These are phyloP conservation scores for Dryas octopetala DNA, from an alignment of 306 rosid species.

Conservation along the genomic window DNA sequence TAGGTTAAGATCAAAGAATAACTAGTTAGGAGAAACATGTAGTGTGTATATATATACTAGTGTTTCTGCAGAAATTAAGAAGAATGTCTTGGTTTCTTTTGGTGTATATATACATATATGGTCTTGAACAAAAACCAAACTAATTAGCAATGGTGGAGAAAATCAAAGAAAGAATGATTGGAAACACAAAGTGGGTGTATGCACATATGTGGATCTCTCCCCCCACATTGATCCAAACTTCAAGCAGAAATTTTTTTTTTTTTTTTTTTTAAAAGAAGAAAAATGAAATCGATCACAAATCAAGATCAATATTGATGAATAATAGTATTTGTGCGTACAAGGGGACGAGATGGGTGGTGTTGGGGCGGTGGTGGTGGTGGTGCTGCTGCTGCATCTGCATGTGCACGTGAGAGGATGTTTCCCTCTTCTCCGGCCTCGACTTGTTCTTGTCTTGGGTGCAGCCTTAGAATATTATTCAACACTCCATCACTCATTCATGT, in stretches of 20 bases:
- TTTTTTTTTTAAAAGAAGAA: no score
- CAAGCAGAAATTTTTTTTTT: no score
- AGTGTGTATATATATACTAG: no score
- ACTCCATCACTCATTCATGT: conserved; percentile 40
- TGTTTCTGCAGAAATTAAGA: background rate
- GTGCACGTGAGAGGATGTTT: conserved; percentile 50
- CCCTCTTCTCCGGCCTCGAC: conserved; percentile 31
- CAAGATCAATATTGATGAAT: no score
- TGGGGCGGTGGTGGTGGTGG: conserved; percentile 15
- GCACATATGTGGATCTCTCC: background rate
- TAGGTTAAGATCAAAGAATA: background rate
- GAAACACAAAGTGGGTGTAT: background rate
- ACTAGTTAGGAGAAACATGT: background rate
- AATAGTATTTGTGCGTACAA: conserved; percentile 25
- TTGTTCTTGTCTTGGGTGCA: conserved; percentile 44
- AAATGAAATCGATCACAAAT: no score
- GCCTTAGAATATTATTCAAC: conserved; percentile 36
- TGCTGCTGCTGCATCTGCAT: background rate
- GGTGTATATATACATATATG: no score
- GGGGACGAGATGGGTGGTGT: conserved; percentile 27
- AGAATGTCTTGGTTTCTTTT: background rate
- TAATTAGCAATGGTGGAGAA: no score
- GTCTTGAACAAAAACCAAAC: no score
- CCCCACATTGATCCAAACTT: background rate
- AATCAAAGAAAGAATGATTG: background rate